phyloP scores from a whole-genome alignment of 129 eudicot genomes.

The Tanacetum coccineum region DNA sequence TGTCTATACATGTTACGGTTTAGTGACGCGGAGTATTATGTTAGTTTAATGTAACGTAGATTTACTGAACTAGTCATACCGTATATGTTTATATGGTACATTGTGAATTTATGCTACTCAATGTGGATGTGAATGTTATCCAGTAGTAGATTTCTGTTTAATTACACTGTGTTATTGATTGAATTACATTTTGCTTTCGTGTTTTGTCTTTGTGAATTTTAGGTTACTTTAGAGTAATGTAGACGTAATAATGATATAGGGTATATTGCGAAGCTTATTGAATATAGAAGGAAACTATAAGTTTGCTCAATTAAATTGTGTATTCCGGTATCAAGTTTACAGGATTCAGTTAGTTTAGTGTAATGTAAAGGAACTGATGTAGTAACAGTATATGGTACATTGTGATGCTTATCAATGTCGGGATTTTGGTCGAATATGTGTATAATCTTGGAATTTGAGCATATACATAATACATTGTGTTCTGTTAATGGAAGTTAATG shows the following conservation, averaged over 20 bases:
- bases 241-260: background rate
- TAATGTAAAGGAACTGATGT: slow-evolving; percentile 19
- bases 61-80: background rate
- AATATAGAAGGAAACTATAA: background rate
- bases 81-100: background rate
- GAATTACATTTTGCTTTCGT: too few relatives aligned
- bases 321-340: too few relatives aligned
- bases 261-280: background rate
- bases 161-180: too few relatives aligned
- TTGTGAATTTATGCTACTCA: background rate
- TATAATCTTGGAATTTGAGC: too few relatives aligned
- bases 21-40: background rate
- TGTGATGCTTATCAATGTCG: slow-evolving; percentile 2
- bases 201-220: too few relatives aligned
- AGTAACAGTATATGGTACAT: slow-evolving; percentile 8
- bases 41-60: background rate
- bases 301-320: too few relatives aligned
- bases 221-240: too few relatives aligned
- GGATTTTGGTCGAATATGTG: background rate
- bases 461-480: too few relatives aligned
- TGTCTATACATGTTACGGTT: background rate
- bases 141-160: too few relatives aligned
- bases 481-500: too few relatives aligned
- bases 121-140: background rate
- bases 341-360: background rate